Conservation (phyloP, 371 early-diverging fungal species). For the Rhizopus sp. region DNA sequence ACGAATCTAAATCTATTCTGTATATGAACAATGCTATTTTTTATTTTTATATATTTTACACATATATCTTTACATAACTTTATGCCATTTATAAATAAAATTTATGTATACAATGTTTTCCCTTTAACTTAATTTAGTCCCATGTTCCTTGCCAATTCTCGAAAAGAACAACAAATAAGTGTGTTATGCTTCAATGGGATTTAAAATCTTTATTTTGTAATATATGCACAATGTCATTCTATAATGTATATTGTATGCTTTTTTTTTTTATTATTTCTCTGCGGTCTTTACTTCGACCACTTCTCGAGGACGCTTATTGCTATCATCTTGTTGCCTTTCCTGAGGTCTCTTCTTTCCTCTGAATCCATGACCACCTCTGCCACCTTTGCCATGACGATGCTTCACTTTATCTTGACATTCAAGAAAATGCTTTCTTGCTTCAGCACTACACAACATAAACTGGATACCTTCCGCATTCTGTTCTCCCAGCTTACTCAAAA, state of each 20-base stretch:
- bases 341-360: neutral
- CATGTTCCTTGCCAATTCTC: too few species aligned
- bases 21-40: too few species aligned
- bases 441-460: conserved; percentile 19
- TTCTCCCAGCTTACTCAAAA: conserved; percentile 30
- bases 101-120: too few species aligned
- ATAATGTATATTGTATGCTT: neutral
- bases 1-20: too few species aligned
- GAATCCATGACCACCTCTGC: conserved; percentile 28
- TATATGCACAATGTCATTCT: too few species aligned
- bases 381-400: conserved; percentile 16
- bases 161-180: too few species aligned
- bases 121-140: too few species aligned
- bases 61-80: too few species aligned
- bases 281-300: conserved; percentile 12
- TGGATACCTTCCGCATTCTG: conserved; percentile 26
- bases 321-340: conserved; percentile 4
- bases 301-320: conserved; percentile 18
- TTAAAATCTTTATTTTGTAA: too few species aligned
- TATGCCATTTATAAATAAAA: too few species aligned
- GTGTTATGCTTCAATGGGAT: too few species aligned
- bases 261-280: neutral
- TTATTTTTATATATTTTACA: too few species aligned
- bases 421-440: conserved; percentile 24
- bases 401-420: conserved; percentile 22